Conservation (phyloP, 2,329 filamentous ascomycete species). For the Scedosporium apiospermum region DNA sequence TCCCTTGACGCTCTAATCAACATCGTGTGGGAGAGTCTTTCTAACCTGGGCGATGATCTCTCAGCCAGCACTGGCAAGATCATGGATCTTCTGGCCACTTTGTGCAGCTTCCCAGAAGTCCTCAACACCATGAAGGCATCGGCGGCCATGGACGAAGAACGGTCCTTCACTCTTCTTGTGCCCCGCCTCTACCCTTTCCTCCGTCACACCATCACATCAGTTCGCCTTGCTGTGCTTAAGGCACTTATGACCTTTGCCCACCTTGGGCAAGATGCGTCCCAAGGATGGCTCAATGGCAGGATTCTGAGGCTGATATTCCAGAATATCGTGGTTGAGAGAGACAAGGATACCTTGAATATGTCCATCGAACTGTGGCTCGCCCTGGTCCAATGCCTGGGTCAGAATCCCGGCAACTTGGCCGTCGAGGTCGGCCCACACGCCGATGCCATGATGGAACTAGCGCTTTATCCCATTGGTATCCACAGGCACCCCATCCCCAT, state of each 20-base stretch:
- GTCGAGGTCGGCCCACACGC: slow-evolving; percentile 67
- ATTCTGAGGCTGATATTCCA: slow-evolving; percentile 86
- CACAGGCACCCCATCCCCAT: slow-evolving; percentile 85
- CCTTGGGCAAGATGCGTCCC: slow-evolving; percentile 68
- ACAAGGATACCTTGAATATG: slow-evolving; percentile 69
- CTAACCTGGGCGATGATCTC: slow-evolving; percentile 91
- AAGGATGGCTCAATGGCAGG: slow-evolving; percentile 87
- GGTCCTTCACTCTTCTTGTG: slow-evolving; percentile 86
- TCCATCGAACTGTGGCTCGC: slow-evolving; percentile 84
- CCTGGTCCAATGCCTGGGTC: slow-evolving; percentile 59
- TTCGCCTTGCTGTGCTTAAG: slow-evolving; percentile 85
- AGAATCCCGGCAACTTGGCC: slow-evolving; percentile 54
- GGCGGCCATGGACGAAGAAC: slow-evolving; percentile 69
- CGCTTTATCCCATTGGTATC: slow-evolving; percentile 85
- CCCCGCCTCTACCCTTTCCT: slow-evolving; percentile 93
- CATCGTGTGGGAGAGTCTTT: slow-evolving; percentile 95
- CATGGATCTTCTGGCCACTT: slow-evolving; percentile 93
- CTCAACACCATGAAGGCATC: slow-evolving; percentile 89
- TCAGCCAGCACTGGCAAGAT: slow-evolving; percentile 96
- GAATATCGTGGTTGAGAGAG: slow-evolving; percentile 87
- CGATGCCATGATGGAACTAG: slow-evolving; percentile 71
- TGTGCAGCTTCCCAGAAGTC: slow-evolving; percentile 90
- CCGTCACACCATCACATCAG: slow-evolving; percentile 92
- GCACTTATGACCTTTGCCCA: slow-evolving; percentile 88
- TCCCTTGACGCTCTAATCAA: slow-evolving; percentile 76